Evolutionary conservation across 805 yeast genomes (phyloP).

Genomic region (Hanseniaspora thailandica): DNA sequence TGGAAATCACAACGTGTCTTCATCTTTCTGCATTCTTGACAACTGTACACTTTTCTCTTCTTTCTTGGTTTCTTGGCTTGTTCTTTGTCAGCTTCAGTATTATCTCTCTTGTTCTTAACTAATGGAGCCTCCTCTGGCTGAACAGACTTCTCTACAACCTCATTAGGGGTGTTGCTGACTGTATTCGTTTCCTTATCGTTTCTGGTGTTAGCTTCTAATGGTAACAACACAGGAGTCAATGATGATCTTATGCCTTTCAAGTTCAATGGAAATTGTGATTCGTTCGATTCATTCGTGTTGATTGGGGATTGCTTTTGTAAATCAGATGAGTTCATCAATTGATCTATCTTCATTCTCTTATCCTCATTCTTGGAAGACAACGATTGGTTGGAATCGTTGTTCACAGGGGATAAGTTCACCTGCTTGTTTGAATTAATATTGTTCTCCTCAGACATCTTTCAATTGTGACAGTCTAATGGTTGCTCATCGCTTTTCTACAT

Average conservation of each 20-base stretch:
- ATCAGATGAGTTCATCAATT: conserved; percentile 3
- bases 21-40: conserved; percentile 42
- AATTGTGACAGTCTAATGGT: no score
- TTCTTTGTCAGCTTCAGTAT: not conserved
- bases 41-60: conserved; percentile 34
- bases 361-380: not conserved
- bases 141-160: not conserved
- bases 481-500: no score
- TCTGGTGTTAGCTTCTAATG: not conserved
- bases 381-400: not conserved
- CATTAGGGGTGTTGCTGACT: not conserved
- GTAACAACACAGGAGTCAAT: not conserved
- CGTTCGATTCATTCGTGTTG: not conserved
- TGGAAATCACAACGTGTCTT: conserved; percentile 50
- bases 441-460: not conserved
- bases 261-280: not conserved
- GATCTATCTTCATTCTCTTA: not conserved
- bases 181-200: not conserved
- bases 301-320: not conserved
- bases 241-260: not conserved
- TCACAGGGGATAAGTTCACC: not conserved
- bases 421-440: not conserved
- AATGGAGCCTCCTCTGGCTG: not conserved
- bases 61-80: conserved; percentile 24
- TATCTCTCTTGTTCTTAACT: conserved; percentile 17